Evolutionary conservation across 768 basidiomycete genomes (phyloP), one percentile per base, ranked within the genome.

Genomic region (Psilocybe sp.): DNA sequence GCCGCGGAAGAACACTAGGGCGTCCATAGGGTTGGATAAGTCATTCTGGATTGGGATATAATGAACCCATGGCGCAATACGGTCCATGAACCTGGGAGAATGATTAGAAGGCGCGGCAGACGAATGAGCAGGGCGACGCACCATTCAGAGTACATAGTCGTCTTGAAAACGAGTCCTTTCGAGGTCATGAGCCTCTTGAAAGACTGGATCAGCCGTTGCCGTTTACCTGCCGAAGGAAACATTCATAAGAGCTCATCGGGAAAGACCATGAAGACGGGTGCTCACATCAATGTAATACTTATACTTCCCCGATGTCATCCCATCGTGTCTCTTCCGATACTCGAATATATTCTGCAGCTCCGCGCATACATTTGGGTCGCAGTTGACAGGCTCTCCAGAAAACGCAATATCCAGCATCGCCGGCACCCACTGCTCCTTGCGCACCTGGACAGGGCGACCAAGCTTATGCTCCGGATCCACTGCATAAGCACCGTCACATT

Each of bases 1-100:
- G 1, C 86, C 85, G 0, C 81, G 77, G 64, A 91, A 90, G 72
- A 92, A 92, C 1, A 80, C 69, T 31, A 89, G 75, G 2, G 79
- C 68, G 56, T 91, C 89, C 65, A 83, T 78, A 7, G 91, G 60
- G 60, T 90, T 86, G 0, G 77, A 71, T 20, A 83, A 75, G 53
- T 84, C 81, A 0, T 79, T 60, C 55, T 83, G 80, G 10, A 89
- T 68, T 1, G 87, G 87, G 12, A 89, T 71, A 55, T 85, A 90
- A 62, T 90, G 87, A 1, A 86, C 77, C 84, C 85, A 87, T 0
- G 85, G 81, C 20, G 68, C 73, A 43, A 81, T 68, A 20, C 79
- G 72, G 50, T 81, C 78, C 1, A 60, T 69, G 50, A 72, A 82
- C 23, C 23, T 28, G 23, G 7, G 23, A 28, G 23, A 28, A 4